These are phyloP conservation scores for Boletus pseudo-olivaceus DNA, from an alignment of 768 basidiomycete genomes.

Conservation along the genomic window DNA sequence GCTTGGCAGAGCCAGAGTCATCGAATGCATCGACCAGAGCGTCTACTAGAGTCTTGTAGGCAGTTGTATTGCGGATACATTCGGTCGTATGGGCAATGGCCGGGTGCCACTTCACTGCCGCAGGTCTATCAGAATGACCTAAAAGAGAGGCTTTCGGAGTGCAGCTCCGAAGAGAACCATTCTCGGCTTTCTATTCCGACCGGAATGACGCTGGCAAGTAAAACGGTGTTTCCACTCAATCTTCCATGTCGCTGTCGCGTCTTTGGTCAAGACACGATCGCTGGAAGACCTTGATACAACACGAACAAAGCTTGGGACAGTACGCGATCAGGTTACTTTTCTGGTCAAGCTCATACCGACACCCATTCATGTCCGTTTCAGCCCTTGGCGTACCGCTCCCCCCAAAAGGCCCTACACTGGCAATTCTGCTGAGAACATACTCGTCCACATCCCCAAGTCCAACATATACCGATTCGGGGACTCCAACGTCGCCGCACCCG, in stretches of 20 bases:
- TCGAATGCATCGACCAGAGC: constrained; percentile 90
- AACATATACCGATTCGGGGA: constrained; percentile 61
- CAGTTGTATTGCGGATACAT: constrained; percentile 93
- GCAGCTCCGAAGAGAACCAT: background rate
- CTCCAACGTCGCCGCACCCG: constrained; percentile 41
- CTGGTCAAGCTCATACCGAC: background rate
- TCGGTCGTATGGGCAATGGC: constrained; percentile 88
- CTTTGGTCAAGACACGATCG: background rate
- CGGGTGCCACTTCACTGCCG: too few relatives aligned
- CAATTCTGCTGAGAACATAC: background rate
- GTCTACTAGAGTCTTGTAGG: constrained; percentile 89
- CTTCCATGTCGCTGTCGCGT: constrained; percentile 4
- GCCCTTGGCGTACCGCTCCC: background rate
- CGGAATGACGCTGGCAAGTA: background rate
- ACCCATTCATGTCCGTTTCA: background rate
- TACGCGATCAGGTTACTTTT: background rate
- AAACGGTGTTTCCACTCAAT: background rate
- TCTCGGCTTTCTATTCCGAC: background rate
- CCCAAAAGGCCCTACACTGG: constrained; percentile 6
- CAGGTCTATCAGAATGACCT: constrained; percentile 39
- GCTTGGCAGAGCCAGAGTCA: constrained; percentile 88
- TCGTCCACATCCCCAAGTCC: constrained; percentile 44
- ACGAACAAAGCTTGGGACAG: background rate
- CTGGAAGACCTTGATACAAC: background rate
- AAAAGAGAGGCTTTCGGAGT: background rate